A percentile compares a stretch with the other conserved stretches of the same genome.
phyloP scores from a whole-genome alignment of 495 filamentous ascomycete genomes.

The Chaetomium fimeti region DNA sequence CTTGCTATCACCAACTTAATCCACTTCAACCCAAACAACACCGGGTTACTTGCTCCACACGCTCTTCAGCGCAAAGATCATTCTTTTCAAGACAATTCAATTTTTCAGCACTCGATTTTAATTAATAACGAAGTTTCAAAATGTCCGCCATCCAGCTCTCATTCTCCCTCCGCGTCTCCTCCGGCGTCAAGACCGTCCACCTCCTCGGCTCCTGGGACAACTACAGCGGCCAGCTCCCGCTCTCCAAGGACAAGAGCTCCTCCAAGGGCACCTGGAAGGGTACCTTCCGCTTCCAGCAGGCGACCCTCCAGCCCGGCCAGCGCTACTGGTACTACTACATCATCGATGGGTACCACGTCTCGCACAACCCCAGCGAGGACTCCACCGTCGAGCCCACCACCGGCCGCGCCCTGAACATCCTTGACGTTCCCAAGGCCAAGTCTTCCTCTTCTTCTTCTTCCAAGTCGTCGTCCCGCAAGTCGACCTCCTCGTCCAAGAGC shows the following conservation, averaged over 20 bases:
- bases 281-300: slow-evolving; percentile 90
- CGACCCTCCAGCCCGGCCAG: slow-evolving; percentile 75
- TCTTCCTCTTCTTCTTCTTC: slow-evolving; percentile 51
- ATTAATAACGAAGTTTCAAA: slow-evolving; percentile 48
- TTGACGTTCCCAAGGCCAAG: slow-evolving; percentile 56
- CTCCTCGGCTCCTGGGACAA: slow-evolving; percentile 98
- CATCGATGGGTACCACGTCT: slow-evolving; percentile 98
- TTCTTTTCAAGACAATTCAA: slow-evolving; percentile 33
- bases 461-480: slow-evolving; percentile 40
- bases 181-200: slow-evolving; percentile 96
- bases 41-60: slow-evolving; percentile 61
- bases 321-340: slow-evolving; percentile 99
- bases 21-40: slow-evolving; percentile 40
- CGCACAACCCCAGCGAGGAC: slow-evolving; percentile 88
- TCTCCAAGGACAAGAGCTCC: slow-evolving; percentile 76
- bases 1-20: slow-evolving; percentile 39
- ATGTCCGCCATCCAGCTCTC: slow-evolving; percentile 84
- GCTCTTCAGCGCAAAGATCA: slow-evolving; percentile 31
- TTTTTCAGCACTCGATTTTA: slow-evolving; percentile 37
- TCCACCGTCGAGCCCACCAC: slow-evolving; percentile 95
- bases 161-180: slow-evolving; percentile 90
- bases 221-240: slow-evolving; percentile 87
- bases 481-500: slow-evolving; percentile 38
- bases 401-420: slow-evolving; percentile 84
- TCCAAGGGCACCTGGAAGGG: slow-evolving; percentile 90